phyloP scores from a whole-genome alignment of 345 rosid genomes.

The Reutealis trisperma region DNA sequence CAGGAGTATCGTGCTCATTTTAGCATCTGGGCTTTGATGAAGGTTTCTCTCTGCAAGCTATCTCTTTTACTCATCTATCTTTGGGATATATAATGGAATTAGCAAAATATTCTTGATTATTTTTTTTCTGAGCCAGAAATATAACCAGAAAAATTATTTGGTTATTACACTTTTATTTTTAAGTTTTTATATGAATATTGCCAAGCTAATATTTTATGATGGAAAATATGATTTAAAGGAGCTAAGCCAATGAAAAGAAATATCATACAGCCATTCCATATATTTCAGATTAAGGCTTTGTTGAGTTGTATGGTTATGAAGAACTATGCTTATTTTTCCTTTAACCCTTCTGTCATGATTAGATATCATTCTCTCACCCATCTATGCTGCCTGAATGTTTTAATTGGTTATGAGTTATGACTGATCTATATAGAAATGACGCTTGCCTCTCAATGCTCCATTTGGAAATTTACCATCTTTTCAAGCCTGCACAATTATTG shows the following conservation, averaged over 20 bases:
- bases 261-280: background rate
- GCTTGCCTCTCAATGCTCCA: background rate
- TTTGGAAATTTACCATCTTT: background rate
- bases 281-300: background rate
- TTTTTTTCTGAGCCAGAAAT: background rate
- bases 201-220: background rate
- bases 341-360: background rate
- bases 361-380: background rate
- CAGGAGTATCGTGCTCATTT: constrained; percentile 89
- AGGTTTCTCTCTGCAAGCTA: constrained; percentile 62
- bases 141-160: background rate
- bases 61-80: constrained; percentile 7
- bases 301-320: background rate
- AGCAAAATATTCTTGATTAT: background rate
- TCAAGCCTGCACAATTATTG: background rate
- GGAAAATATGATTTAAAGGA: background rate
- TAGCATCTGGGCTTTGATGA: constrained; percentile 98
- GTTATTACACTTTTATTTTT: background rate
- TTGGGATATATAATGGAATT: constrained; percentile 7
- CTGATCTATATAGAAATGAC: background rate
- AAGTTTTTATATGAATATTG: background rate
- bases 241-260: background rate
- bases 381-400: constrained; percentile 2
- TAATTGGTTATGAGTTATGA: background rate
- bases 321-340: background rate